Percentiles rank a stretch among this genome's conserved stretches.
phyloP scores from a whole-genome alignment of 2,329 filamentous ascomycete genomes.

The Trichoderma arundinaceum region DNA sequence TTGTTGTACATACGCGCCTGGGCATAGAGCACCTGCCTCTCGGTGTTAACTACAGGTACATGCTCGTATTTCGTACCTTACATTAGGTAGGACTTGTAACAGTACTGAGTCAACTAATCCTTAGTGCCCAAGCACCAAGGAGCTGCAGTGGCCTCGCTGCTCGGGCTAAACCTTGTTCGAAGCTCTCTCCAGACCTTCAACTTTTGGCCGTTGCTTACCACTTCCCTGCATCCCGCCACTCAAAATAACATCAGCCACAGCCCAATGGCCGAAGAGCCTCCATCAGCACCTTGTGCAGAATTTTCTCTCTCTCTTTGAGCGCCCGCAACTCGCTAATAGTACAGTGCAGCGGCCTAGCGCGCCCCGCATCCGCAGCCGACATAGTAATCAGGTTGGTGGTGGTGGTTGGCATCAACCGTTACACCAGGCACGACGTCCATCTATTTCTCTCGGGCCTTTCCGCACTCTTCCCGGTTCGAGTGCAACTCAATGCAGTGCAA shows the following conservation, averaged over 20 bases:
- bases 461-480: constrained; percentile 7
- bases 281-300: not conserved
- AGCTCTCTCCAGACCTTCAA: constrained; percentile 17
- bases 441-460: constrained; percentile 11
- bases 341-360: not conserved
- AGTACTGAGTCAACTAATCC: too few species aligned
- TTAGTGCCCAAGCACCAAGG: too few species aligned
- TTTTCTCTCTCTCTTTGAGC: not conserved
- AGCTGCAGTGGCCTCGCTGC: too few species aligned
- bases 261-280: not conserved
- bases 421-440: not conserved
- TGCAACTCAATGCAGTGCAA: constrained; percentile 25
- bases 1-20: too few species aligned
- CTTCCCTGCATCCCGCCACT: constrained; percentile 11
- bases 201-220: not conserved
- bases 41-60: too few species aligned
- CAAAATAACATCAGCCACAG: not conserved
- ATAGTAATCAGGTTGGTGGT: not conserved
- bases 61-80: too few species aligned
- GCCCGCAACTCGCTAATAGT: constrained; percentile 16
- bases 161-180: constrained; percentile 21
- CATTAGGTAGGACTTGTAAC: too few species aligned
- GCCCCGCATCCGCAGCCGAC: constrained; percentile 3
- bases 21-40: too few species aligned
- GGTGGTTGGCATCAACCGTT: not conserved